A percentile compares a stretch with the other conserved stretches of the same genome.
phyloP scores from a whole-genome alignment of 768 basidiomycete species.

The Phaffia australis region DNA sequence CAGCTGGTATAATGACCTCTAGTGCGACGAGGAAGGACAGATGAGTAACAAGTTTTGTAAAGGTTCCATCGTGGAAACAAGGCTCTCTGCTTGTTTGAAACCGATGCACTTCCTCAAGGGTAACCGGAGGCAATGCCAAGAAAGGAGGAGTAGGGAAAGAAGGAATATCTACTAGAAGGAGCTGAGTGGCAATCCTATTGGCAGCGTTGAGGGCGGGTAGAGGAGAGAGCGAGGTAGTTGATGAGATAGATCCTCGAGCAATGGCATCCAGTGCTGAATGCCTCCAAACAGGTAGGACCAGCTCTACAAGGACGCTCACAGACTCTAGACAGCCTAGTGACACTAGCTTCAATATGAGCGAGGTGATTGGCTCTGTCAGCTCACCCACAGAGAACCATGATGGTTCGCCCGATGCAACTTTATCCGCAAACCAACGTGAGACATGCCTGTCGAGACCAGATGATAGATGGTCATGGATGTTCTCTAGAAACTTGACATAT shows the following conservation, averaged over 20 bases:
- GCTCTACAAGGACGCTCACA: slow-evolving; percentile 1
- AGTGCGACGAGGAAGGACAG: slow-evolving; percentile 13
- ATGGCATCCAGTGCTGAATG: slow-evolving; percentile 1
- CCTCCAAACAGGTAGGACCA: slow-evolving; percentile 19
- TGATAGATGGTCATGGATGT: slow-evolving; percentile 16
- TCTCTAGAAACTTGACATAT: slow-evolving; percentile 10
- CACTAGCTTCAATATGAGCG: slow-evolving; percentile 6
- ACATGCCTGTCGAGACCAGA: slow-evolving; percentile 13
- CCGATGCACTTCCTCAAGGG: slow-evolving; percentile 11
- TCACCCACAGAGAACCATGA: slow-evolving; percentile 5
- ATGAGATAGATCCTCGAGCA: slow-evolving; percentile 2
- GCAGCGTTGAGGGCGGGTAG: background rate
- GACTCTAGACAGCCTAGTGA: slow-evolving; percentile 7
- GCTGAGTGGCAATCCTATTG: slow-evolving; percentile 7
- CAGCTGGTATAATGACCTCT: slow-evolving; percentile 9
- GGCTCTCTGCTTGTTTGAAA: slow-evolving; percentile 11
- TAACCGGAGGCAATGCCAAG: background rate
- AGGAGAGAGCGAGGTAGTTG: background rate
- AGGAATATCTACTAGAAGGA: slow-evolving; percentile 6
- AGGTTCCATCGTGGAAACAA: slow-evolving; percentile 1
- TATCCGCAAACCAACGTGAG: slow-evolving; percentile 9
- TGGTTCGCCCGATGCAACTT: background rate
- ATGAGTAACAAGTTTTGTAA: slow-evolving; percentile 15
- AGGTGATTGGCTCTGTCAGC: slow-evolving; percentile 1
- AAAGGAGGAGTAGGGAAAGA: background rate